Conservation (phyloP, 1,284 basidiomycete genomes). For the Tausonia pullulans region DNA sequence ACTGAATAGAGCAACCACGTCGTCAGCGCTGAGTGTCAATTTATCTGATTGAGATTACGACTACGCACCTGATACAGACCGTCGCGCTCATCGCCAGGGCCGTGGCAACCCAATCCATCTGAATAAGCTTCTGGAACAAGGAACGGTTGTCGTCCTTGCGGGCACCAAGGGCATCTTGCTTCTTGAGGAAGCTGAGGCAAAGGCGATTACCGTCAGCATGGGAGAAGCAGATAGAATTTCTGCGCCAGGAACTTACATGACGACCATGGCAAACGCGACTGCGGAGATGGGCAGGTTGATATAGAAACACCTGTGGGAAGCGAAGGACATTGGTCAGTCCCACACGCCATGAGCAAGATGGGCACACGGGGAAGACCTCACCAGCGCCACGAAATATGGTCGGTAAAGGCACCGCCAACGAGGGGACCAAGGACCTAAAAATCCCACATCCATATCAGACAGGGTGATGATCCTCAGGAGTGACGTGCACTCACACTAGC, state of each 20-base stretch:
- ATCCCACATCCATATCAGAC: conserved; percentile 24
- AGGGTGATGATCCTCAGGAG: neutral
- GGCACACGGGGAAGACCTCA: neutral
- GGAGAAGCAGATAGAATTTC: neutral
- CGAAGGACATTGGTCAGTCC: neutral
- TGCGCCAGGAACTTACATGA: neutral
- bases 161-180: conserved; percentile 26
- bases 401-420: conserved; percentile 37
- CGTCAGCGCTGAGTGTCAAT: neutral
- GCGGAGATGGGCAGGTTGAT: conserved; percentile 34
- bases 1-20: neutral
- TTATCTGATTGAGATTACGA: neutral
- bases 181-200: conserved; percentile 26
- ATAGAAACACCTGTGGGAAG: conserved; percentile 28
- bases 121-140: conserved; percentile 18
- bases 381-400: conserved; percentile 35
- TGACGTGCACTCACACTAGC: neutral
- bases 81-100: conserved; percentile 29
- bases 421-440: conserved; percentile 36
- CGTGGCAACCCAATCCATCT: conserved; percentile 32
- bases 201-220: conserved; percentile 23
- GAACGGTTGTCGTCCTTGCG: conserved; percentile 20
- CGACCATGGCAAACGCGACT: conserved; percentile 4
- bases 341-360: neutral
- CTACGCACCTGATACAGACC: conserved; percentile 25